These are phyloP conservation scores for Blastobotrys peoriensis DNA, from an alignment of 805 yeast species.

Conservation along the genomic window DNA sequence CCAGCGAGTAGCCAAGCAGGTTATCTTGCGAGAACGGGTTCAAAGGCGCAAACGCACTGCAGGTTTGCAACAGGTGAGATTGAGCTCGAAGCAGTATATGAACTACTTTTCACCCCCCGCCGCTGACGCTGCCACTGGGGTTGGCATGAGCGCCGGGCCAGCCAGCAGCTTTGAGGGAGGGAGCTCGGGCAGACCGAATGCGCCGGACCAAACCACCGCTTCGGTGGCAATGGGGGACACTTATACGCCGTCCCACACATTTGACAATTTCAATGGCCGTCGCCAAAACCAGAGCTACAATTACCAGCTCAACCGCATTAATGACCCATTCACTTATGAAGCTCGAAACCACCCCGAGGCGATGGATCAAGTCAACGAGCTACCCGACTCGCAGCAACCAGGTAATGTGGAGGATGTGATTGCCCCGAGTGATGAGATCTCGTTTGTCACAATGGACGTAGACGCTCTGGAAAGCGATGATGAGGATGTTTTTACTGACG, in stretches of 20 bases:
- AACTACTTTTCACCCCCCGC: slow-evolving; percentile 18
- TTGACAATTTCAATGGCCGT: slow-evolving; percentile 22
- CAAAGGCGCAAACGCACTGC: slow-evolving; percentile 5
- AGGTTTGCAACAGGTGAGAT: slow-evolving; percentile 4
- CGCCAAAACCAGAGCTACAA: slow-evolving; percentile 19
- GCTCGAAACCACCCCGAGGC: slow-evolving; percentile 5
- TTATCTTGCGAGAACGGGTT: slow-evolving; percentile 15
- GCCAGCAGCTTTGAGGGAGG: too few species aligned
- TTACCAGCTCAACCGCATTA: slow-evolving; percentile 19
- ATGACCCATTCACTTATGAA: slow-evolving; percentile 18
- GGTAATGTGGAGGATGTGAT: slow-evolving; percentile 2
- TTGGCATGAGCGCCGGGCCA: background rate
- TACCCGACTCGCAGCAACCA: background rate
- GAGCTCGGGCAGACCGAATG: too few species aligned
- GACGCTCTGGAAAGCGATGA: slow-evolving; percentile 22
- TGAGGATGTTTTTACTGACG: slow-evolving; percentile 11
- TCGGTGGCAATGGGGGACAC: background rate
- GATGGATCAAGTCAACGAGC: background rate
- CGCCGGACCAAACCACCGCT: slow-evolving; percentile 1
- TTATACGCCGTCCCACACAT: slow-evolving; percentile 15
- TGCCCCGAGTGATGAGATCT: slow-evolving; percentile 15
- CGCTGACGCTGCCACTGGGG: background rate
- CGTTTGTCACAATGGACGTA: slow-evolving; percentile 24
- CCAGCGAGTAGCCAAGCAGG: slow-evolving; percentile 24
- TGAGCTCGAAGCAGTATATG: slow-evolving; percentile 13